Conservation (phyloP, 2,329 filamentous ascomycete species). For the Lachnellula occidentalis region DNA sequence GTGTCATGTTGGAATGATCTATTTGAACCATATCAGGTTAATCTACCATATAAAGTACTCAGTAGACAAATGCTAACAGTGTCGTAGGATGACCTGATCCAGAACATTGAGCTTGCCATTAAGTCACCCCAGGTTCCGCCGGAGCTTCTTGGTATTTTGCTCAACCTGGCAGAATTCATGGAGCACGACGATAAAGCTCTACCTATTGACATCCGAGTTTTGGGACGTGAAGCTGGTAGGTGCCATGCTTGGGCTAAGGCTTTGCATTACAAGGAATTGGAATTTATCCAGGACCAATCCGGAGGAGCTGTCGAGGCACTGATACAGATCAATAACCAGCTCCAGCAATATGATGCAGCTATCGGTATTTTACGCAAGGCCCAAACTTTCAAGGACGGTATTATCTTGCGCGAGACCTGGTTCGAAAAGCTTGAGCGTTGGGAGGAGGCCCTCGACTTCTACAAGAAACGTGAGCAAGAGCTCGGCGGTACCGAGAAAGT, state of each 20-base stretch:
- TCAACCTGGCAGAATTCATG: constrained; percentile 99
- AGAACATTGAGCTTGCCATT: constrained; percentile 91
- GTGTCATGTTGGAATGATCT: constrained; percentile 98
- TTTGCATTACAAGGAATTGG: constrained; percentile 96
- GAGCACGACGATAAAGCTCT: constrained; percentile 98
- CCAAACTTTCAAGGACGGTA: constrained; percentile 86
- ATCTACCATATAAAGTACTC: background rate
- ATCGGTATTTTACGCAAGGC: constrained; percentile 97
- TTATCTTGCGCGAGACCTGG: constrained; percentile 96
- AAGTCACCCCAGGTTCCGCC: constrained; percentile 94
- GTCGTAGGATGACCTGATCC: constrained; percentile 73
- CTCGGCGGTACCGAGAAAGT: constrained; percentile 81
- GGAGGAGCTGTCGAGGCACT: constrained; percentile 91
- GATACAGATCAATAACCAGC: constrained; percentile 98
- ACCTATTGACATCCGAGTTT: constrained; percentile 90
- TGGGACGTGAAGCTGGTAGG: constrained; percentile 90
- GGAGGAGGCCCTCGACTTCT: constrained; percentile 93
- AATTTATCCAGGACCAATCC: constrained; percentile 97
- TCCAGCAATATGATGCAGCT: constrained; percentile 96
- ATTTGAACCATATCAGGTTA: constrained; percentile 81
- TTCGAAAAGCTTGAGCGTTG: constrained; percentile 97
- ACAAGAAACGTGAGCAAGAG: constrained; percentile 77
- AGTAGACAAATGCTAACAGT: background rate
- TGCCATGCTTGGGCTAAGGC: constrained; percentile 98
- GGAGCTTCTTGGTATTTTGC: constrained; percentile 85